A percentile compares a stretch with the other conserved stretches of the same genome.
phyloP scores from a whole-genome alignment of 345 rosid genomes.

The Populus euphratica region DNA sequence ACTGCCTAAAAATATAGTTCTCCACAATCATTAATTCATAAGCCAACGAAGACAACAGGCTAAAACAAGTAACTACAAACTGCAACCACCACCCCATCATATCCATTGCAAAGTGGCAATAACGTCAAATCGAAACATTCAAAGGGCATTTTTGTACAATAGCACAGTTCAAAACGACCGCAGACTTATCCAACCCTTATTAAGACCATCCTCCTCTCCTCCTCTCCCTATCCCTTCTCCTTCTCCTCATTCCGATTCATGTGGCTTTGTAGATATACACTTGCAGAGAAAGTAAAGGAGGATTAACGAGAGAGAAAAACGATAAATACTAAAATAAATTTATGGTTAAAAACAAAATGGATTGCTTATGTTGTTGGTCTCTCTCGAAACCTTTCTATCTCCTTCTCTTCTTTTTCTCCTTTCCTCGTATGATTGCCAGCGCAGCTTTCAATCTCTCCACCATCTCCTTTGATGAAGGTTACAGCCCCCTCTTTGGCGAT shows the following conservation, averaged over 20 bases:
- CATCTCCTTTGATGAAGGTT: conserved; percentile 74
- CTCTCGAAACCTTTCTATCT: not conserved
- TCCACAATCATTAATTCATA: not conserved
- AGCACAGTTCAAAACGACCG: not conserved
- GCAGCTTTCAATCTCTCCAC: conserved; percentile 47
- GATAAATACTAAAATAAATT: not conserved
- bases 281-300: not conserved
- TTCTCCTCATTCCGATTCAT: not conserved
- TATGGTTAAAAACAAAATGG: conserved; percentile 5
- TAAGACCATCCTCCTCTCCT: not conserved
- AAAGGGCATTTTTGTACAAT: conserved; percentile 6
- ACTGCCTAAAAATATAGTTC: not conserved
- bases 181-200: not conserved
- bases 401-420: not conserved
- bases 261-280: not conserved
- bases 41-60: not conserved
- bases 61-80: not conserved
- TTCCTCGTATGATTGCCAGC: not conserved
- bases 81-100: not conserved
- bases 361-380: not conserved
- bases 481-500: conserved; percentile 80
- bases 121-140: not conserved
- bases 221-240: no score
- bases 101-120: not conserved
- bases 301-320: not conserved